Percentiles rank a stretch among this genome's conserved stretches.
phyloP scores from a whole-genome alignment of 2,329 filamentous ascomycete species.

The Colletotrichum agaves region DNA sequence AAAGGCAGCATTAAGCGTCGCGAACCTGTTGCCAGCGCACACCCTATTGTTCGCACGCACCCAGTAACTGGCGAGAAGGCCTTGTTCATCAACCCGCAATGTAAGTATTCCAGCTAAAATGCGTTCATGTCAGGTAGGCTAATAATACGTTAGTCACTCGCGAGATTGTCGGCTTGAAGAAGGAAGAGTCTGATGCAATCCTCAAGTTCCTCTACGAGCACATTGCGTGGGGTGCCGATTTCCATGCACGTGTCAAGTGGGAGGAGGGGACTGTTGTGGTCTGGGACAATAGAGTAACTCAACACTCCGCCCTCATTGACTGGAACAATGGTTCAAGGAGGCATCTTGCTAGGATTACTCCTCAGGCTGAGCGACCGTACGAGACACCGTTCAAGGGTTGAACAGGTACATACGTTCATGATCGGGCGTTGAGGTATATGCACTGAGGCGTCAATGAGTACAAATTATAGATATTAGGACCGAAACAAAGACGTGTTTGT shows the following conservation, averaged over 20 bases:
- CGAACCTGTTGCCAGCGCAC: constrained; percentile 34
- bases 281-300: constrained; percentile 35
- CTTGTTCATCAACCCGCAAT: constrained; percentile 34
- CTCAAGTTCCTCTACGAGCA: constrained; percentile 37
- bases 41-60: constrained; percentile 34
- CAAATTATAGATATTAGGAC: neutral
- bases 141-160: constrained; percentile 17
- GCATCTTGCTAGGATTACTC: constrained; percentile 35
- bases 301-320: constrained; percentile 34
- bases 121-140: neutral
- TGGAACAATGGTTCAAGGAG: constrained; percentile 36
- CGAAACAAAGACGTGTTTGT: neutral
- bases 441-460: neutral
- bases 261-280: constrained; percentile 35
- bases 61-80: constrained; percentile 36
- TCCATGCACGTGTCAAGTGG: constrained; percentile 37
- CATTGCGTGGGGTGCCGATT: constrained; percentile 36
- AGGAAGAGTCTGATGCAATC: constrained; percentile 35
- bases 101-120: constrained; percentile 12
- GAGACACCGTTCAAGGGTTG: constrained; percentile 36
- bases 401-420: too few species aligned
- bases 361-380: constrained; percentile 33
- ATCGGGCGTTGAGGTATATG: neutral
- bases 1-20: constrained; percentile 36
- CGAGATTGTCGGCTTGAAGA: constrained; percentile 34